Percentiles rank a stretch among this genome's conserved stretches.
Conservation (phyloP, 768 basidiomycete species). For the Rhodotorula taiwanensis region DNA sequence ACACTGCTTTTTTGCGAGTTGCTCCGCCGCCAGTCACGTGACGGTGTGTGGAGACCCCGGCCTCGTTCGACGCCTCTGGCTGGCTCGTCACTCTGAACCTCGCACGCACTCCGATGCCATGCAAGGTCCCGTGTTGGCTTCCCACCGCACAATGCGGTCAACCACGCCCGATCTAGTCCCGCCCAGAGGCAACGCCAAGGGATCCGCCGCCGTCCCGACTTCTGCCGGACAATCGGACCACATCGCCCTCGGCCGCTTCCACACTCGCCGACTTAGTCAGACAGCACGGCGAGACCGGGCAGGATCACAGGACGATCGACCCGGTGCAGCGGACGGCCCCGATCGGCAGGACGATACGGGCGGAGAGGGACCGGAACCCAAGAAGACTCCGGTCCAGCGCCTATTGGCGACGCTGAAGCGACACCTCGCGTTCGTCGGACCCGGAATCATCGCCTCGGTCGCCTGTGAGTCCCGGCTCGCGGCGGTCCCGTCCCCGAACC, state of each 20-base stretch:
- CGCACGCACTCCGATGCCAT: not conserved
- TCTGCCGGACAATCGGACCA: not conserved
- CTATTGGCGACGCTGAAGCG: conserved; percentile 13
- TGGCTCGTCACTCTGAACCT: not conserved
- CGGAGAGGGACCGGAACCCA: not conserved
- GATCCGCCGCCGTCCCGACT: not conserved
- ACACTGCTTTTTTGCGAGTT: no score
- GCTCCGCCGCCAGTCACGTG: no score
- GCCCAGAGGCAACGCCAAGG: no score
- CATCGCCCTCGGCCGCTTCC: no score
- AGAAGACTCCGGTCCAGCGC: not conserved
- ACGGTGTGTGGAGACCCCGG: no score
- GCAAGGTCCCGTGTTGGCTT: conserved; percentile 17
- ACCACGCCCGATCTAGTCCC: no score
- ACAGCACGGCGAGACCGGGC: no score
- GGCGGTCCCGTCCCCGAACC: no score
- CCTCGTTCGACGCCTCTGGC: no score
- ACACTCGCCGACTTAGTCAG: no score
- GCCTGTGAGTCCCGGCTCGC: conserved; percentile 6
- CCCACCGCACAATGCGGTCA: conserved; percentile 10
- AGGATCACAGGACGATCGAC: no score
- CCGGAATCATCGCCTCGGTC: conserved; percentile 24
- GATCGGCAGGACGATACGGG: not conserved
- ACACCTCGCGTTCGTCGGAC: conserved; percentile 27
- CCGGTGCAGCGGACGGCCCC: not conserved